Percentiles rank a stretch among this genome's conserved stretches.
Conservation (phyloP, 2,329 filamentous ascomycete genomes). For the Stenocarpella maydis region DNA sequence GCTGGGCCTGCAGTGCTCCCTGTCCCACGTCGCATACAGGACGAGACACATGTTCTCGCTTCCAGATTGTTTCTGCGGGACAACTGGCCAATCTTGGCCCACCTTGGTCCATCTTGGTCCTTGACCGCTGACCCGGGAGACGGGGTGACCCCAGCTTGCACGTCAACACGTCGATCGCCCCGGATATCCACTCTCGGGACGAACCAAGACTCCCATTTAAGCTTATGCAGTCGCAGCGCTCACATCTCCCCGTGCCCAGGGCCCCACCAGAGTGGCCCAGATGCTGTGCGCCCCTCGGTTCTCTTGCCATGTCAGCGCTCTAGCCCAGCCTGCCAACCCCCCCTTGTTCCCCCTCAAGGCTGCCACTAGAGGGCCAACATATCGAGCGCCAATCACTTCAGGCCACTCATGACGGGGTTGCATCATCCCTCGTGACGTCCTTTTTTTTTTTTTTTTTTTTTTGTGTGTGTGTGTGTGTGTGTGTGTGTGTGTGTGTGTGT, state of each 20-base stretch:
- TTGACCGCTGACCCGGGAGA: slow-evolving; percentile 28
- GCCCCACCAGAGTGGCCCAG: background rate
- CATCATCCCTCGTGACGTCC: slow-evolving; percentile 24
- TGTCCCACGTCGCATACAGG: slow-evolving; percentile 2
- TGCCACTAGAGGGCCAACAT: slow-evolving; percentile 22
- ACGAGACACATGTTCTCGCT: slow-evolving; percentile 5
- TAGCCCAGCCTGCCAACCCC: slow-evolving; percentile 12
- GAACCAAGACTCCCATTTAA: slow-evolving; percentile 14
- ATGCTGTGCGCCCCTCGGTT: slow-evolving; percentile 12
- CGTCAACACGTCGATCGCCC: slow-evolving; percentile 14
- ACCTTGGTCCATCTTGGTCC: too few species aligned
- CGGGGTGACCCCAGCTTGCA: slow-evolving; percentile 7
- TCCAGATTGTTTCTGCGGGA: background rate
- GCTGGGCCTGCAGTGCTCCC: slow-evolving; percentile 10
- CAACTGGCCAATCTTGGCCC: background rate
- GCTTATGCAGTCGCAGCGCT: slow-evolving; percentile 19
- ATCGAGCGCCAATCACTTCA: slow-evolving; percentile 13
- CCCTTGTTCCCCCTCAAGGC: background rate
- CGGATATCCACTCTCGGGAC: background rate
- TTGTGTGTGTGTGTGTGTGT: too few species aligned
- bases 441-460: too few species aligned
- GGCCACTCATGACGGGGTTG: slow-evolving; percentile 19
- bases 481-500: too few species aligned
- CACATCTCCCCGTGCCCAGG: slow-evolving; percentile 6
- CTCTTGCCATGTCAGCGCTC: slow-evolving; percentile 7